Base-by-base conservation (phyloP, 306 rosid species). In the Herpetospermum pedunculosum region DNA sequence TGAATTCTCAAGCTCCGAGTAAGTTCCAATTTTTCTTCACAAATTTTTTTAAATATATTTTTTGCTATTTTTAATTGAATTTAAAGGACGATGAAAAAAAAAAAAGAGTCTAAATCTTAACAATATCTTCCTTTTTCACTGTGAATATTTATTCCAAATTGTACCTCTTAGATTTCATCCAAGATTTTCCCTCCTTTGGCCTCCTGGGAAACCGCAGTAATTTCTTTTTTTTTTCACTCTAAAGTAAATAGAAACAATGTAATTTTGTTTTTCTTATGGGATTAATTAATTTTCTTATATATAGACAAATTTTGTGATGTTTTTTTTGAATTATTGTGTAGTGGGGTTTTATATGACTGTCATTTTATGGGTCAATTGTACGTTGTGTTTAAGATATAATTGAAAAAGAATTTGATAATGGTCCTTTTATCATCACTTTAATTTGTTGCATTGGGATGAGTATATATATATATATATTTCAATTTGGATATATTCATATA, bases 1-100 rank as follows among this genome's bases (percentile, higher is more conserved):
- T 59, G 58, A 75, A 23, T 75, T 75, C 23, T 75, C 78, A n/a
- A 75, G 78, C 78, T 44, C 78, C 53, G 72, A 59, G 78, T 75
- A 60, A 13, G 78, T 67, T 1, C 16, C 21, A 0, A 18, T 18
- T 49, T 19, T 25, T 55, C 9, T 12, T 40, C 12, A 1, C 0
- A 4, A 40, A 2, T 40, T 18, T 50, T 16, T 50, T 5, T 50
- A 2, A 15, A 0, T 16, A 18, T 49, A 43, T 43, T 12, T 48
- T 48, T 1, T 16, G 54, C 23, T 48, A 2, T 4, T 26, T 29
- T 26, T 7, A 29, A 14, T 26, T 55, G 19, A 55, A 6, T 25
- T 53, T 1, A 26, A 54, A 21, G 30, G 30, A 23, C 30, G 55
- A 49, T 14, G 3, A 43, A 43, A 41, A 41, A 34, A 34, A 34